Evolutionary conservation across 192 early-diverging fungal species (phyloP).

Genomic region (Glomus cerebriforme): DNA sequence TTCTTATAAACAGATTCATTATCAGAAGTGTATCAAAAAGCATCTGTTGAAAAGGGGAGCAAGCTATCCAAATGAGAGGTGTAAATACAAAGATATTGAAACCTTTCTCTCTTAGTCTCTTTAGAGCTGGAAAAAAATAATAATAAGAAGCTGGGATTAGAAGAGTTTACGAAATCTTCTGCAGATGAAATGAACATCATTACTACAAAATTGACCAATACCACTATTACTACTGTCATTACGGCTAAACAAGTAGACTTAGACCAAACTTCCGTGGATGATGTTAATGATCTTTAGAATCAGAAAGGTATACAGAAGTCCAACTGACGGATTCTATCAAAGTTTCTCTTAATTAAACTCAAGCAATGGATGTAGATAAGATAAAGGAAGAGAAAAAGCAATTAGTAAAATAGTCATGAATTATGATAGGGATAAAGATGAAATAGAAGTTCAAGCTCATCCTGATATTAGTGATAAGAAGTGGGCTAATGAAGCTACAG

Average conservation of each 20-base stretch:
- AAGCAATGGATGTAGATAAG: not conserved
- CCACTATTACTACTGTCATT: not conserved
- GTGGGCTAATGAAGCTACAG: not conserved
- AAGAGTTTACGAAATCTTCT: not conserved
- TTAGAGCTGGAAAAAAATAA: not conserved
- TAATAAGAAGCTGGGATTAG: not conserved
- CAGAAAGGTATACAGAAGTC: not conserved
- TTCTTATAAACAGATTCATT: not conserved
- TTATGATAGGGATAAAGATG: too few species aligned
- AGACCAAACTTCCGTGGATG: not conserved
- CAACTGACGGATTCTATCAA: not conserved
- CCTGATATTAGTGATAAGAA: not conserved
- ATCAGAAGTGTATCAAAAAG: slow-evolving; percentile 7
- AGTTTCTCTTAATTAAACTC: not conserved
- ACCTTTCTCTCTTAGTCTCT: slow-evolving; percentile 1
- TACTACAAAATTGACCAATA: not conserved
- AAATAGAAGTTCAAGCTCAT: too few species aligned
- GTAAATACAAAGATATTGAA: slow-evolving; percentile 8
- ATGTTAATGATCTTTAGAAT: not conserved
- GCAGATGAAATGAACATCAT: not conserved
- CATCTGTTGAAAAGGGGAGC: not conserved
- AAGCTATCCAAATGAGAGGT: not conserved
- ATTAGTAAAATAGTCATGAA: not conserved
- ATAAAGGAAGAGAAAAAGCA: not conserved
- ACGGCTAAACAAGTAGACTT: not conserved